phyloP scores from a whole-genome alignment of 257 asterid species.

The Salvia miltiorrhiza region DNA sequence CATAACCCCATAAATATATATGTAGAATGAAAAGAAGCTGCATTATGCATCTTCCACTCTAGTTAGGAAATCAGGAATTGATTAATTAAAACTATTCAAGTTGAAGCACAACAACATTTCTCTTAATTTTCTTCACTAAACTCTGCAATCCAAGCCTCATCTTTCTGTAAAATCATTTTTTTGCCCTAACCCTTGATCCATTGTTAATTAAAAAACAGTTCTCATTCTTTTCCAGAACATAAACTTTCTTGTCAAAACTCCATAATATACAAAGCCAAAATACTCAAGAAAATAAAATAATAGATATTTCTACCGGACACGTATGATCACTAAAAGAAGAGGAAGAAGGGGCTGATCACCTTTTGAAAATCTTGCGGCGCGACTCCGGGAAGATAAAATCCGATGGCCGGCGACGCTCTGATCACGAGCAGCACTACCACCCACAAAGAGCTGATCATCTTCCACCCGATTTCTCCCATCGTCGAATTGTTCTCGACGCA shows the following conservation, averaged over 20 bases:
- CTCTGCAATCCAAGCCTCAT: no score
- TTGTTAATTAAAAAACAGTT: neutral
- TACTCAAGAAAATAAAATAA: neutral
- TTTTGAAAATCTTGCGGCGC: slow-evolving; percentile 44
- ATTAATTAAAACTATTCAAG: no score
- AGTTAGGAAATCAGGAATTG: no score
- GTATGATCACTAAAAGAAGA: neutral
- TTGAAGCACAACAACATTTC: no score
- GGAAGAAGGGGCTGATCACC: slow-evolving; percentile 8
- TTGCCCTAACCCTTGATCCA: neutral
- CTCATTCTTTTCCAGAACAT: neutral
- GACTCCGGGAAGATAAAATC: slow-evolving; percentile 57
- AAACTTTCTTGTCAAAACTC: neutral
- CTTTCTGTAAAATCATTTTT: no score
- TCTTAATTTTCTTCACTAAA: no score
- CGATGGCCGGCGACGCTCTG: slow-evolving; percentile 25
- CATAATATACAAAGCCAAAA: neutral
- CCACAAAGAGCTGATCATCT: slow-evolving; percentile 15
- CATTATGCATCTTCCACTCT: neutral
- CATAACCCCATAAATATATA: neutral
- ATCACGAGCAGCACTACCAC: slow-evolving; percentile 11
- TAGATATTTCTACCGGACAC: neutral
- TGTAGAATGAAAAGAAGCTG: no score
- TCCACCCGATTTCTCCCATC: slow-evolving; percentile 23
- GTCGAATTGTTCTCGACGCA: neutral